A percentile compares a stretch with the other conserved stretches of the same genome.
Evolutionary conservation across 441 rosid species (phyloP).

Genomic region (Pelargonium myrrhifolium): DNA sequence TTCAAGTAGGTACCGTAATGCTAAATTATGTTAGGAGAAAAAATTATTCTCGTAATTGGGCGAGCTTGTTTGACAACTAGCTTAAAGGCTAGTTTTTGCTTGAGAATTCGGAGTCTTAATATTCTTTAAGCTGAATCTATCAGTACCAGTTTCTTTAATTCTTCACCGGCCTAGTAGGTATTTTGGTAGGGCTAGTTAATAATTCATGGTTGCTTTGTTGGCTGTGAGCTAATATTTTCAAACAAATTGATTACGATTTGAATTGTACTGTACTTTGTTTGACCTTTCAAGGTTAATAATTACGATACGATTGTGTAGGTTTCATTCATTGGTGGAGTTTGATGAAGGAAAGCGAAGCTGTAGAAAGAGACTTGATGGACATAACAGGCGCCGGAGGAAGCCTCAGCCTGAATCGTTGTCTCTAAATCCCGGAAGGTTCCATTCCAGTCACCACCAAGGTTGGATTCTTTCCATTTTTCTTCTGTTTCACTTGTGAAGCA

Average conservation of each 20-base stretch:
- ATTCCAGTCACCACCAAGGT: slow-evolving; percentile 45
- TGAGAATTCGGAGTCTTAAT: no score
- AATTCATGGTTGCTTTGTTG: neutral
- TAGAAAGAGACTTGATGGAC: slow-evolving; percentile 75
- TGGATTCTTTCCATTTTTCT: slow-evolving; percentile 4
- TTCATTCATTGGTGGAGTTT: slow-evolving; percentile 68
- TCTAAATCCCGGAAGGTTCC: slow-evolving; percentile 35
- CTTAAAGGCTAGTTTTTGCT: no score
- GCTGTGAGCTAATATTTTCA: neutral
- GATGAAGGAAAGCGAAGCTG: slow-evolving; percentile 76
- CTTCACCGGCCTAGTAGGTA: no score
- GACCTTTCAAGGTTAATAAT: neutral
- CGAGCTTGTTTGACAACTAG: no score
- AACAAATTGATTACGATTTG: neutral
- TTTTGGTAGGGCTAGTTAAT: no score
- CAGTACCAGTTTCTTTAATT: no score
- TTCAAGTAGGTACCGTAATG: no score
- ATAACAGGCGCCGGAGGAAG: slow-evolving; percentile 66
- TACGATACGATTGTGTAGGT: slow-evolving; percentile 35
- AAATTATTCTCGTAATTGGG: no score
- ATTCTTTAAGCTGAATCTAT: no score
- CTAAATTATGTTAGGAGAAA: no score
- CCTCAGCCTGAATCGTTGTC: slow-evolving; percentile 46
- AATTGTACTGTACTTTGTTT: neutral
- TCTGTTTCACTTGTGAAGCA: neutral